Base-by-base conservation (phyloP, 73 alveolate genomes). In the Paramecium octaurelia region DNA sequence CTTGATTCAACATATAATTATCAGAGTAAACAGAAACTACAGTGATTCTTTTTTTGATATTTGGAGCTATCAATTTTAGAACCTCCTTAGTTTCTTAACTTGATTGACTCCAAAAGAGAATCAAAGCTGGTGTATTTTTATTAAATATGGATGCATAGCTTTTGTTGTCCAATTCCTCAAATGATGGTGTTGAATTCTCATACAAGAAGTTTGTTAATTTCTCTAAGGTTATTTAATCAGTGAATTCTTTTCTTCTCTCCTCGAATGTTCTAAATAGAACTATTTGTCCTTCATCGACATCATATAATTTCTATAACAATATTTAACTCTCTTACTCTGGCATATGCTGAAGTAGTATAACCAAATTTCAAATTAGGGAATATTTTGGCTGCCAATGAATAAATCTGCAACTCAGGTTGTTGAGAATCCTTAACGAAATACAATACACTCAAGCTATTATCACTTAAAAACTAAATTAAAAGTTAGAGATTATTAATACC, bases 181-280 rank as follows among this genome's bases (percentile, higher is more conserved):
- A 23, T 23, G 91, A 80, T 44, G 70, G 75, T 11, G 91, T 80
- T 20, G 50, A 23, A 80, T 44, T 44, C 16, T 44, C 70, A 31
- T 40, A 80, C 16, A 80, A 23, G 24, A 80, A 80, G 8, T 80
- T 58, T 23, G 76, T 64, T 80, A 80, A 80, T 44, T 80, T 48
- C 8, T 40, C 24, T 21, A 44, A 29, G 18, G 70, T 80, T 21
- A 80, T 10, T 24, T 0, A 16, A 31, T 48, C 91, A 1, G 91
- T 80, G 14, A 80, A 80, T 80, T 80, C 91, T 14, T 80, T 80
- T 80, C 91, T 80, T 48, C 75, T 80, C 24, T 80, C 91, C 24
- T 80, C 91, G 11, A 80, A 80, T 42, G 70, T 80, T 80, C 91
- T 80, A 12, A 80, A 80, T 24, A 80, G 14, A 0, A 80, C 57